A percentile compares a stretch with the other conserved stretches of the same genome.
phyloP scores from a whole-genome alignment of 2,329 filamentous ascomycete species.

The Fusarium chuoi region DNA sequence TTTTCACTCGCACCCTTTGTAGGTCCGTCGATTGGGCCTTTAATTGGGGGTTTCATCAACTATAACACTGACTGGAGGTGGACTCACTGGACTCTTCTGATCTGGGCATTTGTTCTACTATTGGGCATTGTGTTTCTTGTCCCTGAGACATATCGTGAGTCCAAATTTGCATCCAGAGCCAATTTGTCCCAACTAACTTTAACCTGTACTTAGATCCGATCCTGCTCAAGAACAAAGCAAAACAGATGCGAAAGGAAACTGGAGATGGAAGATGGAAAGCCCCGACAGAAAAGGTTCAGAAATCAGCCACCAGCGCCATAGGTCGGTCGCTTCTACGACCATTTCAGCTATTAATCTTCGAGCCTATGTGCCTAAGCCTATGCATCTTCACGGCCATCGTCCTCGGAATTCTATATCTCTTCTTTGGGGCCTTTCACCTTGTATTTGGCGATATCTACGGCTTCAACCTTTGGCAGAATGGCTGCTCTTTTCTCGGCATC shows the following conservation, averaged over 20 bases:
- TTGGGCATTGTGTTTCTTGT: constrained; percentile 75
- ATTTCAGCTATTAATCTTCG: constrained; percentile 80
- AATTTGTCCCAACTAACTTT: constrained; percentile 10
- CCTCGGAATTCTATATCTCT: constrained; percentile 89
- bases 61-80: constrained; percentile 79
- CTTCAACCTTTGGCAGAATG: constrained; percentile 82
- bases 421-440: constrained; percentile 87
- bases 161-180: neutral
- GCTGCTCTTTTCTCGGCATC: constrained; percentile 80
- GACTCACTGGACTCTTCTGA: constrained; percentile 86
- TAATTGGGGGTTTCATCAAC: constrained; percentile 85
- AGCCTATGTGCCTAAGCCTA: constrained; percentile 87
- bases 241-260: constrained; percentile 75
- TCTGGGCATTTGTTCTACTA: constrained; percentile 78
- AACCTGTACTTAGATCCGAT: constrained; percentile 62
- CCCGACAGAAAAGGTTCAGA: constrained; percentile 77
- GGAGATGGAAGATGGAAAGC: constrained; percentile 81
- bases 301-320: constrained; percentile 72
- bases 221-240: constrained; percentile 78
- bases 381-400: constrained; percentile 86
- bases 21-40: constrained; percentile 68
- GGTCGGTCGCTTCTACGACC: constrained; percentile 71
- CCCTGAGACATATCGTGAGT: constrained; percentile 84
- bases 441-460: constrained; percentile 80
- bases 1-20: constrained; percentile 75